Percentiles rank a stretch among this genome's conserved stretches.
Conservation (phyloP, 305 asterid species). For the Rubia tinctorum region DNA sequence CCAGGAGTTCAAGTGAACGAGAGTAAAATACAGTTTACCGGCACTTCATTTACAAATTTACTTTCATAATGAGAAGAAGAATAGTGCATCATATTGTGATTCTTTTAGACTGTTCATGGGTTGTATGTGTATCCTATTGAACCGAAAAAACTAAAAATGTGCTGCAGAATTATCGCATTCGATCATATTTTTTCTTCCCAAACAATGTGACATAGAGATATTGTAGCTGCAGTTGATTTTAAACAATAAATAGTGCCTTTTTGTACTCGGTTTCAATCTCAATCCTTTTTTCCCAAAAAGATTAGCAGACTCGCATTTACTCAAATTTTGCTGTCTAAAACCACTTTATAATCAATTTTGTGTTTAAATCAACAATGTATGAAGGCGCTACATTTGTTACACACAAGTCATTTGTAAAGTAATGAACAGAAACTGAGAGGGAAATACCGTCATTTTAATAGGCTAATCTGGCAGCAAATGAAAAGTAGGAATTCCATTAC, state of each 20-base stretch:
- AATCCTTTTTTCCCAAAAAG: not conserved
- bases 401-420: not conserved
- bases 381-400: too few relatives aligned
- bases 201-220: not conserved
- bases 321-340: not conserved
- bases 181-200: not conserved
- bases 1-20: constrained; percentile 66
- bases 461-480: not conserved
- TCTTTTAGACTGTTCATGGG: not conserved
- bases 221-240: too few relatives aligned
- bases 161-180: too few relatives aligned
- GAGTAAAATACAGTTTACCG: not conserved
- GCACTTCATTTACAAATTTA: not conserved
- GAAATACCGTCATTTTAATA: not conserved
- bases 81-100: not conserved
- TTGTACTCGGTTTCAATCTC: not conserved
- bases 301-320: not conserved
- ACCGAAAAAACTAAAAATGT: not conserved
- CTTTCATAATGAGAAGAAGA: not conserved
- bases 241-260: not conserved
- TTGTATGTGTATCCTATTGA: not conserved
- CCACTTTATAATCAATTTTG: too few relatives aligned
- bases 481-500: not conserved
- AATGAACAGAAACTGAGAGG: not conserved
- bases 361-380: too few relatives aligned